phyloP scores from a whole-genome alignment of 148 eudicot species.

The Vaccinium vitisidaea region DNA sequence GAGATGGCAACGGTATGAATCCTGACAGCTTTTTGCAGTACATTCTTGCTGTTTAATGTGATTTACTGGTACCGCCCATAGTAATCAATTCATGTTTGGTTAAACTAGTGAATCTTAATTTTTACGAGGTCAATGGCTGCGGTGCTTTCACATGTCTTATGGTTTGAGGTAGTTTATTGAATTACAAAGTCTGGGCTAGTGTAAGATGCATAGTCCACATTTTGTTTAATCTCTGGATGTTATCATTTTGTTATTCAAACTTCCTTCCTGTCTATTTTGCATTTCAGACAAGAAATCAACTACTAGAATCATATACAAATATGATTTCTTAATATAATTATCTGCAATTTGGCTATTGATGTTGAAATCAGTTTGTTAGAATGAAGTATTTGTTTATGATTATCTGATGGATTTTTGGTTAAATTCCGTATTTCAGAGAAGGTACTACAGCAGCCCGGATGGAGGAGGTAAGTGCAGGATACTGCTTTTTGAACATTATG shows the following conservation, averaged over 20 bases:
- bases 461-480: constrained; percentile 49
- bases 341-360: not conserved
- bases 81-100: not conserved
- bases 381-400: not conserved
- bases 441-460: constrained; percentile 48
- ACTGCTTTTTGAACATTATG: constrained; percentile 6
- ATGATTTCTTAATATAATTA: not conserved
- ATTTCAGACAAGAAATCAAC: not conserved
- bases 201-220: not conserved
- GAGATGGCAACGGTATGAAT: constrained; percentile 48
- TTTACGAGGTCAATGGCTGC: not conserved
- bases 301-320: not conserved
- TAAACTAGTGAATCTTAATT: not conserved
- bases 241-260: not conserved
- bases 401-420: constrained; percentile 6
- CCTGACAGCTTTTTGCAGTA: not conserved
- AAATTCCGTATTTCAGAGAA: constrained; percentile 39
- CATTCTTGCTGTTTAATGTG: not conserved
- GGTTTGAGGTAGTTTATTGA: not conserved
- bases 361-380: not conserved
- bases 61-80: not conserved
- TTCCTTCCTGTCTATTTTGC: not conserved
- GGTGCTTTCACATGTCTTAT: not conserved
- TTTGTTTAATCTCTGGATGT: not conserved
- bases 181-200: not conserved